Percentiles rank a stretch among this genome's conserved stretches.
Evolutionary conservation across 2,329 filamentous ascomycete genomes (phyloP).

Genomic region (Diplocarpon rosae): DNA sequence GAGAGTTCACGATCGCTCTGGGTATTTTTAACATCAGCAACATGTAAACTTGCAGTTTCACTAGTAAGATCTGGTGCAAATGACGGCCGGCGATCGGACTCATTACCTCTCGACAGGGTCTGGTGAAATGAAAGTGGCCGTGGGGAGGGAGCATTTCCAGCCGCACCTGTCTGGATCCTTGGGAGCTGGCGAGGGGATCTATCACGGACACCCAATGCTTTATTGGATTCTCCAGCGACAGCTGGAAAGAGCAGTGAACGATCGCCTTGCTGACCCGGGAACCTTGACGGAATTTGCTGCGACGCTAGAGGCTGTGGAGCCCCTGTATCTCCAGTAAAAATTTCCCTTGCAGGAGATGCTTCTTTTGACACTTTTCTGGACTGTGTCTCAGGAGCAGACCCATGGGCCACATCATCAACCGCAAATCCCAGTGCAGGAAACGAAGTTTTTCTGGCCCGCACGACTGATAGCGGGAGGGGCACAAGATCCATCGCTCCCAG

Average conservation of each 20-base stretch:
- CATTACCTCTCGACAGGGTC: not conserved
- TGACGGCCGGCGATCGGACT: not conserved
- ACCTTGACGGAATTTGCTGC: not conserved
- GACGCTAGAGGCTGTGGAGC: not conserved
- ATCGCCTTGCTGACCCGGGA: not conserved
- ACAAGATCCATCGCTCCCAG: too few species aligned
- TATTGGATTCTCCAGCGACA: not conserved
- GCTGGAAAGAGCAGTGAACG: not conserved
- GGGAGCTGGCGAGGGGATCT: not conserved
- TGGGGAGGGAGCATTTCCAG: not conserved
- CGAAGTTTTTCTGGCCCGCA: not conserved
- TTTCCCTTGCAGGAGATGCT: too few species aligned
- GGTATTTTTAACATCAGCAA: not conserved
- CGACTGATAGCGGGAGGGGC: too few species aligned
- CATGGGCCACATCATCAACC: not conserved
- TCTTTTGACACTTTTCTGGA: too few species aligned
- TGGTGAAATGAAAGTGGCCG: constrained; percentile 2
- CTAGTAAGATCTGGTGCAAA: not conserved
- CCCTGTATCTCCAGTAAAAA: not conserved
- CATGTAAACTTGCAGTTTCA: not conserved
- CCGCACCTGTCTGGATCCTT: not conserved
- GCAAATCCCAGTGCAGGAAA: constrained; percentile 2
- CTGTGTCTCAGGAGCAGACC: too few species aligned
- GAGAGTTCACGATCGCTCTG: not conserved
- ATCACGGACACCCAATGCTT: not conserved